Evolutionary conservation across 2,329 filamentous ascomycete species (phyloP).

Genomic region (Bipolaris sorokiniana): DNA sequence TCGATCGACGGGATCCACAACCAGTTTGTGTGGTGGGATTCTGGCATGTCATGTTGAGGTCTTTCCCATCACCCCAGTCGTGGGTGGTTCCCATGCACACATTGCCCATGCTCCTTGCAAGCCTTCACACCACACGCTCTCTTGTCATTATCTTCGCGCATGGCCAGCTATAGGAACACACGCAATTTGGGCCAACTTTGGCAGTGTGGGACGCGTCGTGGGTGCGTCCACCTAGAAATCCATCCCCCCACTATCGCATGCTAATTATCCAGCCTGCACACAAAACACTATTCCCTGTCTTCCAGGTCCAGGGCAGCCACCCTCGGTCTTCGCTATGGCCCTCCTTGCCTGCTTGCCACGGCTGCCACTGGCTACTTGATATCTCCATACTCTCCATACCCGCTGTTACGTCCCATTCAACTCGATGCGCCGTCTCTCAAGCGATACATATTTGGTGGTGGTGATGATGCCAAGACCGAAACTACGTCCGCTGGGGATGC

Average conservation of each 20-base stretch:
- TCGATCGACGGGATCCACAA: conserved; percentile 26
- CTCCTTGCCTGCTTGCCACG: conserved; percentile 35
- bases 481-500: conserved; percentile 30
- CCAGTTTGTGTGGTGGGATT: conserved; percentile 23
- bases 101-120: conserved; percentile 4
- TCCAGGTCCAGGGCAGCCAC: conserved; percentile 19
- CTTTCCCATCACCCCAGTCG: conserved; percentile 30
- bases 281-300: conserved; percentile 20
- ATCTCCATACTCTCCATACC: conserved; percentile 21
- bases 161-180: conserved; percentile 36
- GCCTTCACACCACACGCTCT: background rate
- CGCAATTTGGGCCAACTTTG: conserved; percentile 35
- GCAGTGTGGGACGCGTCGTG: conserved; percentile 39
- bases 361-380: conserved; percentile 31
- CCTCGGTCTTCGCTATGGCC: conserved; percentile 36
- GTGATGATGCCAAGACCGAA: conserved; percentile 21
- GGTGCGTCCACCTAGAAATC: conserved; percentile 15
- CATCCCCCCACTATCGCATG: background rate
- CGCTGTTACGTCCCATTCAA: conserved; percentile 31
- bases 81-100: conserved; percentile 17
- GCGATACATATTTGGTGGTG: conserved; percentile 9
- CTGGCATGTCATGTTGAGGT: conserved; percentile 36
- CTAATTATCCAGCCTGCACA: conserved; percentile 34
- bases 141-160: conserved; percentile 13
- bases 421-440: conserved; percentile 40